Base-by-base conservation (phyloP, 1,284 basidiomycete genomes). In the Dichomitus squalens region DNA sequence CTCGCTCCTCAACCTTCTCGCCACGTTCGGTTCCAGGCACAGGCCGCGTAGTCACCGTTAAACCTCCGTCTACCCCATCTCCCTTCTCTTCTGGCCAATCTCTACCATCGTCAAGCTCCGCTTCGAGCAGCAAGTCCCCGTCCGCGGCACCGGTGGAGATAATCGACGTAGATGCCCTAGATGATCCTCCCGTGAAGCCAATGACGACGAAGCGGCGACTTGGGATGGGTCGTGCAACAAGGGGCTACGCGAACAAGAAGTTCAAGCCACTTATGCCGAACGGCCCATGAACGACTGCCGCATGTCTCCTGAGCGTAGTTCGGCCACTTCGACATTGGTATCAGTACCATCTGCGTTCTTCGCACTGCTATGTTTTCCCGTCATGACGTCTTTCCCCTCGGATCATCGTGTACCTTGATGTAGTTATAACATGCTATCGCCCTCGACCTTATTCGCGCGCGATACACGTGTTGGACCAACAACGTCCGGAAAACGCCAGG, bases 211-310 rank as follows among this genome's bases (percentile, higher is more conserved):
- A 86, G 64, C 75, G 84, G 57, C 75, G 83, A 40, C 71, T 87
- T 38, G 84, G 85, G 1, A 86, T 87, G 84, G 83, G 84, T 16
- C 74, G 80, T 60, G 68, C 70, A 6, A 70, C 68, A 8, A 69
- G 61, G n/a, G 81, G 81, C 8, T 87, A 87, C 67, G 65, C 80
- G 20, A 88, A 87, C 70, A 88, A 87, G 72, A 87, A 83, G 70
- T 86, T 86, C 76, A 87, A 85, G 68, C 67, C 74, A 18, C 82
- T 59, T 40, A 25, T 36, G 25, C 58, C 56, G 7, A 52, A 56
- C 46, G 41, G 49, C 21, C 44, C 62, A 31, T 59, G 49, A 56
- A 47, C 18, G 44, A 36, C 29, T 46, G 27, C 44, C 27, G 25
- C 44, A 18, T 47, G 11, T 18, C 18, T 33, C 31, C 11, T 11